Base-by-base conservation (phyloP, 768 basidiomycete species). In the Mycena metata region DNA sequence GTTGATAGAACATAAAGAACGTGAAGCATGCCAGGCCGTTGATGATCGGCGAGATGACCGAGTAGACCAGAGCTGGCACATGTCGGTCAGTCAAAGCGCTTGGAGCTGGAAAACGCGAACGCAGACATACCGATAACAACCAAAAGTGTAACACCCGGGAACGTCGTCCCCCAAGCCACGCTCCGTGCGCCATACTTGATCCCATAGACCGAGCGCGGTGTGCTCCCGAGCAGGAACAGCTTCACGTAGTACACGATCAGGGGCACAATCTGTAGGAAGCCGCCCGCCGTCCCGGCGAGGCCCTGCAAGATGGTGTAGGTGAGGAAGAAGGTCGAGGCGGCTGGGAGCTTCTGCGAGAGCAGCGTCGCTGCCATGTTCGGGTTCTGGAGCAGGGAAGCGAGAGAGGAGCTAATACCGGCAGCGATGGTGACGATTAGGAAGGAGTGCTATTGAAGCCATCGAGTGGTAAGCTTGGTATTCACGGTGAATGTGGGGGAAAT, bases 171-270 rank as follows among this genome's bases (percentile, higher is more conserved):
- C 97, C 96, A 96, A 84, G 50, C 83, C 1, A 94, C 89, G 12
- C 79, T 86, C 24, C 88, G 80, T 43, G 91, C 85, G 6, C 83
- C 87, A 77, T 92, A 96, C 78, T 95, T 94, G 84, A 96, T 93
- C 35, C 85, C 83, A 75, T 90, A 97, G 15, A 98, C 85, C 3
- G 92, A 89, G 19, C 96, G 88, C 46, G 96, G 94, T 0, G 97
- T 97, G 70, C 92, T 94, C 24, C 95, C 96, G 19, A 96, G 86
- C 15, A 99, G 80, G 79, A 91, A 85, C 26, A 97, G 80, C 82
- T 95, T 97, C 78, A 97, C 91, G 74, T 98, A 98, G 83, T 98
- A 98, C 50, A 98, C 73, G 8, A 89, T 76, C 54, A 98, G 81
- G 1, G 89, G 81, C 12, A 94, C 91, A 49, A 92, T 86, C 72